Base-by-base conservation (phyloP, 75 land plant species). In the Cunninghamia lanceolata region DNA sequence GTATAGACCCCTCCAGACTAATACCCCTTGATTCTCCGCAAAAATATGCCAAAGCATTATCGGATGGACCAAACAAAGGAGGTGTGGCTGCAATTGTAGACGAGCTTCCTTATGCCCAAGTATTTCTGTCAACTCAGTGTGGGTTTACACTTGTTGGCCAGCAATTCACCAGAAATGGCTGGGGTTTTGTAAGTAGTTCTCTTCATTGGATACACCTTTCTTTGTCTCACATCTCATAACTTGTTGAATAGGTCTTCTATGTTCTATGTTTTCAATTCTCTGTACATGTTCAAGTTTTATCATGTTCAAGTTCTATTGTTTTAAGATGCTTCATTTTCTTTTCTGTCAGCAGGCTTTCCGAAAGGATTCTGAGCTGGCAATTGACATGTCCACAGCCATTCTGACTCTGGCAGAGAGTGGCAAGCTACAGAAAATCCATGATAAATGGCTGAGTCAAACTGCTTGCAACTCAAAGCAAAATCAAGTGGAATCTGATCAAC, bases 331-430 rank as follows among this genome's bases (percentile, higher is more conserved):
- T 73, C 85, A 45, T 10, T 36, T 77, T 36, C 38, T 73, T 86
- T 45, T 7, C 54, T 14, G 42, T 76, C 53, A 16, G 35, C 93
- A 98, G 99, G 99, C 95, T n/a, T 96, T 98, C 84, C 99, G 88
- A 39, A 94, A 96, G 87, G 99, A 95, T 74, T 98, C 99, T 34
- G 94, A 95, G 54, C 87, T 98, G 35, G 97, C 99, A 30, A 87
- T 94, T 40, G 99, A 98, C 76, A 86, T 98, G 73, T 98, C 99
- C 75, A 96, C 99, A 7, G 99, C 99, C 13, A 96, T 98, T 54
- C 93, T 98, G 32, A 90, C 89, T 6, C 92, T 98, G 10, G 92
- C 99, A 39, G 99, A 98, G 83, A 94, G 86, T 82, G 99, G 99
- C 28, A 94, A 98, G 25, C 93, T 98, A 38, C 97, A 96, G 84